Evolutionary conservation across 495 filamentous ascomycete genomes (phyloP), one percentile per base, ranked within the genome.

Genomic region (Hypomontagnella submonticulosa): DNA sequence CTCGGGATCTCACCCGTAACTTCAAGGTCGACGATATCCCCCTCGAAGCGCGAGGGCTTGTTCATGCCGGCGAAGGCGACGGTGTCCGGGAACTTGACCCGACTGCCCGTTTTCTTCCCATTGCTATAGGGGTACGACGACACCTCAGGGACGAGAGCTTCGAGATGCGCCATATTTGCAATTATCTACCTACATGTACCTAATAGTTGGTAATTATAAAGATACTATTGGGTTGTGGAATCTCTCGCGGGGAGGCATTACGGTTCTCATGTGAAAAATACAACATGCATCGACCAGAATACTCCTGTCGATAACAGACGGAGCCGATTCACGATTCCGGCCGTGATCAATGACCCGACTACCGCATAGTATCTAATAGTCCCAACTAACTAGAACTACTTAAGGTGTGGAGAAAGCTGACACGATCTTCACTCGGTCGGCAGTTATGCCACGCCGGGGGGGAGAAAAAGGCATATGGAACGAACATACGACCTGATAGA

Each of bases 41-140:
- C 81, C 65, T 83, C 81, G 30, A 85, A 73, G 9, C 80, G 75
- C 15, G 76, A 73, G 18, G 82, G 78, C 37, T 71, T 74, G 67
- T 81, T 82, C 73, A 84, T 80, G 41, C 77, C 78, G 32, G 74
- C 56, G 73, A 84, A 85, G 52, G 75, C 75, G 0, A 64, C 59
- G 1, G 79, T 83, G 11, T 76, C 63, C 0, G 83, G 83, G 70
- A 82, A 84, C 59, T 79, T 79, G 55, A 80, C 73, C 30, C 76
- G 73, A 11, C 69, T 59, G 11, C 71, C 65, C 48, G 72, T 64
- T 36, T 76, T 75, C 16, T 60, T 72, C 34, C 73, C 72, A 55
- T 72, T 55, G 61, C 57, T 47, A 62, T 82, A 81, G 16, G 71
- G 71, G 18, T 73, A 71, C 38, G 71, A 59, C 50, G 78, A 69